Evolutionary conservation across 352 stramenopile species (phyloP), one percentile per base, ranked within the genome.

Genomic region (Phytophthora hybrid): DNA sequence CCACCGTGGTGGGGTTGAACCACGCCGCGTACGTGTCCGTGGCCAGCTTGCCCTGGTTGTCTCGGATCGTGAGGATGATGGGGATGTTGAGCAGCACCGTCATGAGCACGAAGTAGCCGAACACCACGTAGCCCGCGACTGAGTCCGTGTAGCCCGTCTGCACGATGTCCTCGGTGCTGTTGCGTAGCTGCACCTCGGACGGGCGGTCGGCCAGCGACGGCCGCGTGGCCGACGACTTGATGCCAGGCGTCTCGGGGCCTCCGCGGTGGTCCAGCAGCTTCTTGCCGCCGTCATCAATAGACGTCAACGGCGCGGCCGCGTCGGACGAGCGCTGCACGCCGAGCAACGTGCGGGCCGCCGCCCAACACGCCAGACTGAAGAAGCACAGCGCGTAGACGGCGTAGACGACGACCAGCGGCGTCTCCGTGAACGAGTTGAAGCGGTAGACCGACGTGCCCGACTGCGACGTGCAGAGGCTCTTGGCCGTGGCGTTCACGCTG

Each of bases 71-170:
- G 8, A 88, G 67, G 31, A 92, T 80, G 37, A 91, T 74, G 0
- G 82, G 80, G 61, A 88, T 79, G 69, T 85, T 90, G 19, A 92
- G 70, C 46, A 82, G 72, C 58, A 90, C 67, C 16, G 83, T 85
- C 70, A 86, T 77, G 34, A 90, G 63, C 46, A 84, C 60, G 32
- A 89, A 90, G 77, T 92, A 92, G n/a, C 52, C 71, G 55, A 91
- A 85, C 64, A 91, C 79, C 10, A 77, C 4, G 60, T 79, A 79
- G 10, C 82, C 84, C 5, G 84, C 51, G 6, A 61, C n/a, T 34
- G 84, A 93, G 31, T 74, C 59, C 18, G 75, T 60, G 80, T 83
- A 88, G 10, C 85, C 85, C 0, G 67, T 82, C 66, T 92, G 86
- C 19, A 82, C 68, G 9, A 92, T 76, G 26, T 83, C 83, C 26